These are phyloP conservation scores for Penicillium hesseltinei DNA, from an alignment of 2,329 filamentous ascomycete species.

Conservation along the genomic window DNA sequence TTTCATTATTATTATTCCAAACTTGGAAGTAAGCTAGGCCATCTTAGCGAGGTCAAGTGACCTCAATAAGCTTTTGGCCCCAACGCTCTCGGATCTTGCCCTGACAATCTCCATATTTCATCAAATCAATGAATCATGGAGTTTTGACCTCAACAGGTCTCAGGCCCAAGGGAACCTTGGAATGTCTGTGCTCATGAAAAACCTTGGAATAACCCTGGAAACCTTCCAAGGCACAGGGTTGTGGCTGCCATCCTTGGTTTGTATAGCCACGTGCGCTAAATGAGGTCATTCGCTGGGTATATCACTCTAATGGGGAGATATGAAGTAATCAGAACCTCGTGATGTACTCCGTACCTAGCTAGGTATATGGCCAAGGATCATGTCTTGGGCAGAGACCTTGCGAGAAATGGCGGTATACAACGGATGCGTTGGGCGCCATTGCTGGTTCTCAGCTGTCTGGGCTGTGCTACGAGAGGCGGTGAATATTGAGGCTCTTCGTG, in stretches of 20 bases:
- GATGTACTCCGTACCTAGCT: background rate
- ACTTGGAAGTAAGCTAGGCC: background rate
- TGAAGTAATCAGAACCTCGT: background rate
- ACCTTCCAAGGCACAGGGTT: background rate
- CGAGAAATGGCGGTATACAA: background rate
- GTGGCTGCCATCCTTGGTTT: background rate
- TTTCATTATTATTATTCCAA: background rate
- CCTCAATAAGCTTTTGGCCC: conserved; percentile 3
- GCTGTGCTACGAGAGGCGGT: background rate
- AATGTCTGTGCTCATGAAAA: background rate
- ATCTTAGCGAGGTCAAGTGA: conserved; percentile 3
- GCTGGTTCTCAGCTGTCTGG: background rate
- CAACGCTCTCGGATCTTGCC: background rate
- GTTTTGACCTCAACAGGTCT: background rate
- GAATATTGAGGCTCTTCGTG: background rate
- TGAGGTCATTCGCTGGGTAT: conserved; percentile 5
- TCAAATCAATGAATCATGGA: background rate
- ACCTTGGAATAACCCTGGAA: background rate
- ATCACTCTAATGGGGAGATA: background rate
- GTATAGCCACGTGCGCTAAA: conserved; percentile 3
- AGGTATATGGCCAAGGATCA: background rate
- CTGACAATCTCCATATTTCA: background rate
- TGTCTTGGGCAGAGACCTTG: background rate
- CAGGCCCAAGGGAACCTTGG: background rate
- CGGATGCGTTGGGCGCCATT: background rate